Conservation (phyloP, 1,139 yeast genomes). For the Suhomyces panamericanus region DNA sequence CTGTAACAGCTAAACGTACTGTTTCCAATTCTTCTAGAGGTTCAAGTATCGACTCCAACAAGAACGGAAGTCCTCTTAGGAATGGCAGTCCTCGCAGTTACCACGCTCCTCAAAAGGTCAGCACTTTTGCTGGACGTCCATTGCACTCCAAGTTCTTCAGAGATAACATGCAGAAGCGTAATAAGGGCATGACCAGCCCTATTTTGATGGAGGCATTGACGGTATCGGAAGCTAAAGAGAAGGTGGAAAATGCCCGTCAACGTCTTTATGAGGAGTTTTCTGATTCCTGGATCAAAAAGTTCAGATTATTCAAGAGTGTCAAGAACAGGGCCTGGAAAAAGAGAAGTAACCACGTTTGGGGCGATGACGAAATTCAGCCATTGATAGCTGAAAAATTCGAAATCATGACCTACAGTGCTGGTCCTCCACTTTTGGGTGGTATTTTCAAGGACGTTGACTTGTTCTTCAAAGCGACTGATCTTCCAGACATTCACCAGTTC, state of each 20-base stretch:
- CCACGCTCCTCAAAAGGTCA: neutral
- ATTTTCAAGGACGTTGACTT: constrained; percentile 35
- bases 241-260: constrained; percentile 37
- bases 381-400: constrained; percentile 35
- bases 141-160: constrained; percentile 4
- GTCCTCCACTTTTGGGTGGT: constrained; percentile 38
- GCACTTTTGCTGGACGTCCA: constrained; percentile 1
- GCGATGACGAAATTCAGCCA: constrained; percentile 34
- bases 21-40: neutral
- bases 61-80: neutral
- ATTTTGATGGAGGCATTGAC: constrained; percentile 9
- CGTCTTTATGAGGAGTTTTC: constrained; percentile 52
- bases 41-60: neutral
- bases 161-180: neutral
- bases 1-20: neutral
- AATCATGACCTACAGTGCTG: constrained; percentile 36
- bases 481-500: constrained; percentile 38
- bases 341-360: constrained; percentile 35
- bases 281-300: constrained; percentile 64
- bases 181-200: neutral
- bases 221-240: constrained; percentile 27
- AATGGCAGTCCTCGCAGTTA: neutral
- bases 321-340: constrained; percentile 30
- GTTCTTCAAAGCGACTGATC: constrained; percentile 27
- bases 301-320: constrained; percentile 25